Evolutionary conservation across 2,329 filamentous ascomycete genomes (phyloP).

Genomic region (Parafenestella ontariensis): DNA sequence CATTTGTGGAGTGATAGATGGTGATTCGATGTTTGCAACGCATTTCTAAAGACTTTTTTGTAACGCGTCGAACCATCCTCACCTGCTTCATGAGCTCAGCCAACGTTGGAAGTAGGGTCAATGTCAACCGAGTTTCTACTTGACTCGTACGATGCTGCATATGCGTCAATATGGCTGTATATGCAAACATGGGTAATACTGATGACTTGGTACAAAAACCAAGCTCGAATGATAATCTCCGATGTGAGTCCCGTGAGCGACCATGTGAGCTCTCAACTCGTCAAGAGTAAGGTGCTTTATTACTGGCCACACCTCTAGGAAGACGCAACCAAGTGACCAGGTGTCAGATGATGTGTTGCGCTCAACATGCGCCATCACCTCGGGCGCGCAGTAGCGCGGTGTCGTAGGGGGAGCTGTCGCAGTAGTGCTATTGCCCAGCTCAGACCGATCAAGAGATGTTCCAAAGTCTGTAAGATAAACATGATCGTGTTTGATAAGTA

Average conservation of each 20-base stretch:
- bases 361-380: constrained; percentile 14
- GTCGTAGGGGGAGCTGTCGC: constrained; percentile 16
- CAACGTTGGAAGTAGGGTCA: not conserved
- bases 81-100: not conserved
- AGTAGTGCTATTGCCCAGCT: constrained; percentile 19
- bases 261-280: no score
- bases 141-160: not conserved
- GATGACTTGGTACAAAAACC: not conserved
- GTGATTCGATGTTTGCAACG: not conserved
- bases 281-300: no score
- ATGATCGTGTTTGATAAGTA: constrained; percentile 16
- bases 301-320: no score
- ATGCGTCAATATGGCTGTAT: not conserved
- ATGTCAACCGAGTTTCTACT: not conserved
- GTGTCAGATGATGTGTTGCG: constrained; percentile 27
- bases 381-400: constrained; percentile 26
- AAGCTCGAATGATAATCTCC: no score
- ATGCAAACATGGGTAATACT: not conserved
- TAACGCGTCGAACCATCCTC: not conserved
- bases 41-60: not conserved
- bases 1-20: not conserved
- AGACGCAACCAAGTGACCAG: no score
- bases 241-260: no score
- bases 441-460: constrained; percentile 17
- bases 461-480: constrained; percentile 33